Evolutionary conservation across 2,329 filamentous ascomycete genomes (phyloP).

Genomic region (Aspergillus carbonarius): DNA sequence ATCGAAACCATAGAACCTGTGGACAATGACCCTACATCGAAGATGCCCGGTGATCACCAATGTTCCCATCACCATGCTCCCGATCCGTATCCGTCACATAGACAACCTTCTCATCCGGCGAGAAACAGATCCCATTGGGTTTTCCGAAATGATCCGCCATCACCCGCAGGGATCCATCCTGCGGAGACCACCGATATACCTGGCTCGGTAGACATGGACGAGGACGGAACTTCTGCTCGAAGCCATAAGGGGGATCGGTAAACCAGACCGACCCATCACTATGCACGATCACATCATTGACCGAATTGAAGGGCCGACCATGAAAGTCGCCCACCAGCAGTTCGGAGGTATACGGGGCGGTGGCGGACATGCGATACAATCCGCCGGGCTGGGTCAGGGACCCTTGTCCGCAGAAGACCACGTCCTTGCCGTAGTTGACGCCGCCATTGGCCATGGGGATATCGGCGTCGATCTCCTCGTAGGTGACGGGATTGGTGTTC

Average conservation of each 20-base stretch:
- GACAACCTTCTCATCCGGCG: slow-evolving; percentile 38
- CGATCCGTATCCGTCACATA: slow-evolving; percentile 45
- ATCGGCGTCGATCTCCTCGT: slow-evolving; percentile 27
- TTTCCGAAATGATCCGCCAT: slow-evolving; percentile 42
- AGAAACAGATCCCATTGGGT: slow-evolving; percentile 47
- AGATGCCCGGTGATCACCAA: slow-evolving; percentile 18
- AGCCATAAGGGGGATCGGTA: slow-evolving; percentile 41
- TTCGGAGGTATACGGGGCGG: slow-evolving; percentile 22
- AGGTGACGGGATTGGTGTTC: background rate
- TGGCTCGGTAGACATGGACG: slow-evolving; percentile 36
- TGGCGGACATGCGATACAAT: slow-evolving; percentile 17
- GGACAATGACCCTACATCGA: slow-evolving; percentile 24
- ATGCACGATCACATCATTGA: slow-evolving; percentile 42
- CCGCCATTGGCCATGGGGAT: slow-evolving; percentile 52
- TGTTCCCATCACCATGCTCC: slow-evolving; percentile 22
- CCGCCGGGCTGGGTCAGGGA: slow-evolving; percentile 12
- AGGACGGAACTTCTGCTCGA: slow-evolving; percentile 36
- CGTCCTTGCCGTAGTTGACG: slow-evolving; percentile 45
- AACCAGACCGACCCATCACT: slow-evolving; percentile 40
- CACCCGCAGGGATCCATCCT: slow-evolving; percentile 32
- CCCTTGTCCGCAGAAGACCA: slow-evolving; percentile 48
- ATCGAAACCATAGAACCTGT: background rate
- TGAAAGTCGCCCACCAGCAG: slow-evolving; percentile 34
- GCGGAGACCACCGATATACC: slow-evolving; percentile 41
- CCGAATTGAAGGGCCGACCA: slow-evolving; percentile 38